Percentiles rank a stretch among this genome's conserved stretches.
These are phyloP conservation scores for Penicillium griseofulvum DNA, from an alignment of 2,329 filamentous ascomycete genomes.

Conservation along the genomic window DNA sequence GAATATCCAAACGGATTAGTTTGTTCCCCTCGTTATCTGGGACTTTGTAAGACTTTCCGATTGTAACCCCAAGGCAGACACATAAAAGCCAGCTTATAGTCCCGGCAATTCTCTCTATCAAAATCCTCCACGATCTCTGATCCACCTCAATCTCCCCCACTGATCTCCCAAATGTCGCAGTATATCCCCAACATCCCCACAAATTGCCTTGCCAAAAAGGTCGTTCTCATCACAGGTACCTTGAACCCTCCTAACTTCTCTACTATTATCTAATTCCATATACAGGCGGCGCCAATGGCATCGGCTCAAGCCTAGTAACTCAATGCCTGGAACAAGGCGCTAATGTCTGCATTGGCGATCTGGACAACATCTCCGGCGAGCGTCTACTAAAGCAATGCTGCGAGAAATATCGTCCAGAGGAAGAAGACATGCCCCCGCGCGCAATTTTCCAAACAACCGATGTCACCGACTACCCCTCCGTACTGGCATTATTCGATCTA, in stretches of 20 bases:
- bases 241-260: neutral
- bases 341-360: constrained; percentile 47
- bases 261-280: neutral
- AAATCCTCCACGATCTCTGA: constrained; percentile 2
- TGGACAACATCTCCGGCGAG: constrained; percentile 35
- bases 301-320: constrained; percentile 44
- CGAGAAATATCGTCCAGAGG: constrained; percentile 14
- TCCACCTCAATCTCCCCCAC: neutral
- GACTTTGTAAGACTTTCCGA: neutral
- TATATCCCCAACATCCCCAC: constrained; percentile 18
- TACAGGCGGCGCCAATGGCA: constrained; percentile 46
- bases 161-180: constrained; percentile 18
- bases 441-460: constrained; percentile 45
- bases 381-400: constrained; percentile 24
- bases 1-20: neutral
- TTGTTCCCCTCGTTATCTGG: neutral
- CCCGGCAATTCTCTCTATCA: neutral
- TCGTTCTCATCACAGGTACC: constrained; percentile 23
- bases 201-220: constrained; percentile 18
- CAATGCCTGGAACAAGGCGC: constrained; percentile 41
- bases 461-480: constrained; percentile 48
- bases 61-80: neutral
- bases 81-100: neutral
- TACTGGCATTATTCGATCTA: constrained; percentile 48
- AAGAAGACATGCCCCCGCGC: constrained; percentile 19